Evolutionary conservation across 106 monocot genomes (phyloP), one percentile per base, ranked within the genome.

Genomic region (Dioscorea dumetorum): DNA sequence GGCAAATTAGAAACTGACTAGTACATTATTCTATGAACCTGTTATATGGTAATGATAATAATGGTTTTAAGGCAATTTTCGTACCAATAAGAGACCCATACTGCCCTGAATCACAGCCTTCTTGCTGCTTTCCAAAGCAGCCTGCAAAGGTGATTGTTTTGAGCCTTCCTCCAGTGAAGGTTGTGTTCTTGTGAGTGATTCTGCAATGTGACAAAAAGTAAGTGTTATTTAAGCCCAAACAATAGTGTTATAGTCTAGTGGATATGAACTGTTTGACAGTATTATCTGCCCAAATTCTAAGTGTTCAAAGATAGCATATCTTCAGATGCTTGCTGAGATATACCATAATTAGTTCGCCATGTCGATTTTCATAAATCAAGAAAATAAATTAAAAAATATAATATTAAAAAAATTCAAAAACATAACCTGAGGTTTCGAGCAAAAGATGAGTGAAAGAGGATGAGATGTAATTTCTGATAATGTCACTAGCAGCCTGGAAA

Each of bases 71-170:
- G 2, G 6, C 41, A 41, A 41, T 41, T 41, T 9, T 24, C 67
- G 77, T 84, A 97, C 95, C 86, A 84, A 68, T 72, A 97, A 80
- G 17, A 86, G 79, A 74, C 89, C 84, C 88, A 88, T 76, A 60
- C 84, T 83, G 12, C 95, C 91, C 64, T 91, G 88, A 67, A 91
- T 86, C 14, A 86, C 70, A 58, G 63, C 69, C 61, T 82, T 89
- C 77, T 92, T 97, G 78, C 86, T 81, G 35, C 71, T 80, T 73
- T 97, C 95, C 70, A 97, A 68, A 19, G 78, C 74, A 84, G 75
- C 24, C 73, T 92, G 91, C 83, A 97, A 80, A 54, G 74, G 62
- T 54, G 58, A 79, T 56, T 86, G 73, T 66, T 75, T 76, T 60
- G 23, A 60, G 31, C 49, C 58, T 50, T 74, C 80, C 50, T 80